Conservation (phyloP, 306 rosid genomes). For the Fragaria ananassa region DNA sequence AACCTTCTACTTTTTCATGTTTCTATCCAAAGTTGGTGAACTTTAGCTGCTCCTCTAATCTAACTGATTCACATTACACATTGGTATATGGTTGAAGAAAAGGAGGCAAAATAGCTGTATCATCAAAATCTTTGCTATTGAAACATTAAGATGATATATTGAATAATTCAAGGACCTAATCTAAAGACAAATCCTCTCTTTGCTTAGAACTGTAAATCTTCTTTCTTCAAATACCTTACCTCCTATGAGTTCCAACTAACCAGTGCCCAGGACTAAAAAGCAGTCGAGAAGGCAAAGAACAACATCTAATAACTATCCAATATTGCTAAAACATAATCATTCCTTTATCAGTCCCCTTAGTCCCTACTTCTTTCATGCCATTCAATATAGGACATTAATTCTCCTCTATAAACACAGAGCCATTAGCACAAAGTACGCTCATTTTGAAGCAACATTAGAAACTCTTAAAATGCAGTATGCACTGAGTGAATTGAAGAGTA, state of each 20-base stretch:
- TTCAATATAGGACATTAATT: neutral
- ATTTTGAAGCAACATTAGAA: constrained; percentile 23
- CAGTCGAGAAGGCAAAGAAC: neutral
- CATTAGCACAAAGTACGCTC: constrained; percentile 3
- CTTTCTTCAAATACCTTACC: neutral
- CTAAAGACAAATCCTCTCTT: neutral
- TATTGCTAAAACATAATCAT: neutral
- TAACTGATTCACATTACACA: neutral
- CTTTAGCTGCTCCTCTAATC: neutral
- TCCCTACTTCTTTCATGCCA: neutral
- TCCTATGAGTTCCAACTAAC: neutral
- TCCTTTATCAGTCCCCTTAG: neutral
- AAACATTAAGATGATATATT: neutral
- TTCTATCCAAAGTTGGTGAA: neutral
- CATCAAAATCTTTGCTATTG: neutral
- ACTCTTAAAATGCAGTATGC: constrained; percentile 22
- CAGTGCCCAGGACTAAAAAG: neutral
- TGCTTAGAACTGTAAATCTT: neutral
- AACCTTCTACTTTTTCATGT: neutral
- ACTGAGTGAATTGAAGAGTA: constrained; percentile 28
- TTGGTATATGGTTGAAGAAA: neutral
- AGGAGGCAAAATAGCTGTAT: neutral
- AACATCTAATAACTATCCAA: neutral
- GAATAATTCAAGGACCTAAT: neutral
- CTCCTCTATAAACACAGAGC: constrained; percentile 7